Base-by-base conservation (phyloP, 2,329 filamentous ascomycete genomes). In the Tetracladium maxilliforme region DNA sequence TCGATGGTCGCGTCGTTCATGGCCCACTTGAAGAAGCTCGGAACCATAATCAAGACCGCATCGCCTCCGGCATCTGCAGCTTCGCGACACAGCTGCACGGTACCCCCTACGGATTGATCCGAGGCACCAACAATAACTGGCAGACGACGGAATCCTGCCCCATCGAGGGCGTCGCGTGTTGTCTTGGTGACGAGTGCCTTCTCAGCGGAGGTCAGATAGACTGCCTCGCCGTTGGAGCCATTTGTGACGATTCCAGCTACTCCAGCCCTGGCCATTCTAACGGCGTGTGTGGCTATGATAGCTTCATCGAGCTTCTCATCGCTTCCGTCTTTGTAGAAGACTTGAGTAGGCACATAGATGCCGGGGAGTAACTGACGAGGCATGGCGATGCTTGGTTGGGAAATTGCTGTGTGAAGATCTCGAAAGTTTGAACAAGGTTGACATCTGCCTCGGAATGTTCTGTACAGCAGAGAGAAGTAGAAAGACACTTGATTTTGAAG, bases 161-260 rank as follows among this genome's bases (percentile, higher is more conserved):
- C 76, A 45, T 90, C 77, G 23, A 92, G 66, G 11, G 83, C 82
- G 45, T 83, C 75, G 28, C 83, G 72, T 7, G 81, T 87, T 26
- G 82, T 78, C 42, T 61, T 61, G 12, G 79, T 87, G 35, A 90
- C 74, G 16, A 68, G 66, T 23, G 70, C 49, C 48, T 84, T 84
- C 53, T 92, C 83, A 33, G 75, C 68, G 22, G 70, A 67, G 27
- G 76, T 80, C 41, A 86, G 74, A 57, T 92, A 82, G 28, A 83
- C 77, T 14, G 83, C 82, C 57, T 92, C 83, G 32, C 83, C 83
- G 52, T 92, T 92, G 38, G 82, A 92, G 33, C 84, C 83, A 75
- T 90, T 83, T 37, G 76, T 77, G 21, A 90, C 79, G 14, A 92
- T 64, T 17, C 83, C 83, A 23, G 74, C 79, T 8, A 92, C 69